Evolutionary conservation across 2,329 filamentous ascomycete species (phyloP).

Genomic region (Raffaelea arxii): DNA sequence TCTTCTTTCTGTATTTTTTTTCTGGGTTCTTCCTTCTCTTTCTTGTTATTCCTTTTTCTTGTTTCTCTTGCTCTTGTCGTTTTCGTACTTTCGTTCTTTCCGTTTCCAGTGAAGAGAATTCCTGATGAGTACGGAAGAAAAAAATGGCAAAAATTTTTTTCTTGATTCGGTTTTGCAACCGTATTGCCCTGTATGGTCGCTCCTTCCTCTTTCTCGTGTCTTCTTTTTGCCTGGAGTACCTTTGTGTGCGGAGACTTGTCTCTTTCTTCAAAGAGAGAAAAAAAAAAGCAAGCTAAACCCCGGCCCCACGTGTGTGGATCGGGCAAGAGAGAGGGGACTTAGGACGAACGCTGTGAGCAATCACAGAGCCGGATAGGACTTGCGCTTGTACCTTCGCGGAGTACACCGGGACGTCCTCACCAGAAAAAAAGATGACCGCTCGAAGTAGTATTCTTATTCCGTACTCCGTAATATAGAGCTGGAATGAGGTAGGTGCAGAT

Average conservation of each 20-base stretch:
- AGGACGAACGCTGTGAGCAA: not conserved
- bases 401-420: not conserved
- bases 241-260: conserved; percentile 11
- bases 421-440: not conserved
- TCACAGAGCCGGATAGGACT: not conserved
- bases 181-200: no score
- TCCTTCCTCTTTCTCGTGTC: no score
- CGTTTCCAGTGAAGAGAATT: conserved; percentile 7
- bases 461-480: not conserved
- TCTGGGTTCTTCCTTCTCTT: not conserved
- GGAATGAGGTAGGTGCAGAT: not conserved
- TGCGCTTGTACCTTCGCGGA: not conserved
- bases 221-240: conserved; percentile 3
- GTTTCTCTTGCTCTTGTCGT: conserved; percentile 7
- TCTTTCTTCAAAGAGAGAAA: conserved; percentile 3
- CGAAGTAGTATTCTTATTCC: no score
- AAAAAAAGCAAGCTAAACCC: conserved; percentile 3
- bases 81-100: conserved; percentile 5
- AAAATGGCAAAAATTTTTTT: not conserved
- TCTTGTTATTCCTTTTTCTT: not conserved
- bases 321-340: conserved; percentile 4
- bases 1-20: not conserved
- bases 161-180: conserved; percentile 2
- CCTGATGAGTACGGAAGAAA: conserved; percentile 1
- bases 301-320: conserved; percentile 11